Base-by-base conservation (phyloP, 495 filamentous ascomycete genomes). In the Evansstolkia leycettana region DNA sequence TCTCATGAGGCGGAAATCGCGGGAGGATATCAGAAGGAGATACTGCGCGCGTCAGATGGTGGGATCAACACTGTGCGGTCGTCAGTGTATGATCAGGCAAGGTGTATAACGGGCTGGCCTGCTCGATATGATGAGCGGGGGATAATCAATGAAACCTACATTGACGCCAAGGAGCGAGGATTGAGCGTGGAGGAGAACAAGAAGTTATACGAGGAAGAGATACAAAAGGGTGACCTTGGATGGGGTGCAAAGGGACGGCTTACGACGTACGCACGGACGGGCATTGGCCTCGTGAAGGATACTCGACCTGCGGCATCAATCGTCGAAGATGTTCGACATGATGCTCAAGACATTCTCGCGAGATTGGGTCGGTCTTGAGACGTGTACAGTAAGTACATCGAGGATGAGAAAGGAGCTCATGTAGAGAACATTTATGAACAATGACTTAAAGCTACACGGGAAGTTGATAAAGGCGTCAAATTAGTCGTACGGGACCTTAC, bases 61-160 rank as follows among this genome's bases (percentile, higher is more conserved):
- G 82, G 75, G 2, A 46, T 58, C n/a, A 69, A 29, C 16, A 86
- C 80, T 0, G 63, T 68, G 1, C 60, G 80, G 34, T 81, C 79
- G 2, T 67, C 63, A 3, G 53, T 86, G 5, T 89, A 80, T 43
- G 82, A 87, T 56, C 54, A 54, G 1, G 46, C 85, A 7, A 52
- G 80, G 13, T 80, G 78, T 0, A 79, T 73, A 0, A 64, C 55
- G 9, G 64, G 62, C 7, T 87, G 82, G 82, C 79, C 80, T 0
- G 48, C 53, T 25, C 41, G 51, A 7, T 83, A 77, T 50, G 66
- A 73, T 44, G 79, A 69, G 3, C 58, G 82, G 6, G 70, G 66
- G 6, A 53, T 84, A 2, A 50, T 73, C 14, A 86, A 85, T 46
- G 43, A 60, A 37, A 80, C 70, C 39, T 80, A 61, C 51, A 45